Evolutionary conservation across 306 rosid species (phyloP), one percentile per base, ranked within the genome.

Genomic region (Lathyrus tuberosus): DNA sequence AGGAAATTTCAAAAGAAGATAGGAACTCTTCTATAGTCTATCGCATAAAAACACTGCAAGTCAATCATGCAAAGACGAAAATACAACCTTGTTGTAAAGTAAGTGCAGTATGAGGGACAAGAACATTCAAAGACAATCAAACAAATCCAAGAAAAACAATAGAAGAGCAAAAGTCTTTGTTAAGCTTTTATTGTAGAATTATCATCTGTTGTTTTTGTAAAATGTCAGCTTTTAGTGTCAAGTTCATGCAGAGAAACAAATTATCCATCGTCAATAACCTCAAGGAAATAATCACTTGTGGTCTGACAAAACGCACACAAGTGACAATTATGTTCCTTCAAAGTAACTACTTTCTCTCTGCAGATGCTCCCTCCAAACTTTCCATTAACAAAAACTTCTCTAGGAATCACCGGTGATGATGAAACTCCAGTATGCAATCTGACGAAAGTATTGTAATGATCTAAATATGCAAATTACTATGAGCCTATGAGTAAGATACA

Each of bases 1-100:
- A 57, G 40, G 2, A 57, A 57, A 57, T 57, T n/a, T 57, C 41
- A 57, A 57, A 28, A 57, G 63, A 57, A 30, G 18, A 57, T 57
- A 57, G 28, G 20, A 4, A 13, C 41, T 57, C 63, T n/a, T 7
- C 0, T 35, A 14, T 28, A 28, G 33, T 1, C 0, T 14, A 6
- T 57, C 18, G 0, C 40, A 14, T 28, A 57, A 57, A 57, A 57
- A 13, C 40, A 57, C 17, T 20, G 1, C 4, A 52, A 18, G n/a
- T 20, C 15, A 52, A 57, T 26, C 14, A 6, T 26, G 62, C 37
- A 26, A 56, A 22, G 7, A 53, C 17, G 15, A 53, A 24, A 2
- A 0, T 12, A 11, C 15, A 53, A 53, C 9, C 16, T 2, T 10
- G 37, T 1, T 15, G 6, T 24, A 12, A 54, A 53, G 16, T 12